Evolutionary conservation across 75 land plant genomes (phyloP).

Genomic region (Picea glauca): DNA sequence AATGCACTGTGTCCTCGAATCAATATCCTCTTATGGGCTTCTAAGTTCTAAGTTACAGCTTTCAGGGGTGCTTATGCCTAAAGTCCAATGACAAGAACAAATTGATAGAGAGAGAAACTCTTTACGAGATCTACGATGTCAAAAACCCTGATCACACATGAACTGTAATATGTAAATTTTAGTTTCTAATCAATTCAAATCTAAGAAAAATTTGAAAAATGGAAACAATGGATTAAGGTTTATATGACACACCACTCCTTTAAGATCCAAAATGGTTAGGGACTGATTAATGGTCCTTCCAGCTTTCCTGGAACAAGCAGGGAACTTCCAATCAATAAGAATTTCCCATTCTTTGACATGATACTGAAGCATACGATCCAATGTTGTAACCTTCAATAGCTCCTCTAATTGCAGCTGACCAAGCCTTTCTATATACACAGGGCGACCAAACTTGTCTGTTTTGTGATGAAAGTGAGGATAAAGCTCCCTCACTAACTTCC

Average conservation of each 20-base stretch:
- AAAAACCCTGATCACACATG: neutral
- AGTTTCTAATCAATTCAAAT: neutral
- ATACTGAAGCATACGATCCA: conserved; percentile 36
- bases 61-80: neutral
- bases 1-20: neutral
- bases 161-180: neutral
- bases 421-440: conserved; percentile 33
- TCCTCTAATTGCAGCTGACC: conserved; percentile 43
- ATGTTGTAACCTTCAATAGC: conserved; percentile 23
- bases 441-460: conserved; percentile 35
- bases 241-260: conserved; percentile 32
- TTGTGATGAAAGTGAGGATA: conserved; percentile 49
- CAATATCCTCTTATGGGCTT: neutral
- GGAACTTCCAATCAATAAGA: conserved; percentile 34
- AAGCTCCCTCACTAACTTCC: conserved; percentile 26
- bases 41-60: neutral
- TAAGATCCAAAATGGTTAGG: conserved; percentile 36
- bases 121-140: neutral
- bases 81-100: no score
- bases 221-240: neutral
- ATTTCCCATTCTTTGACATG: conserved; percentile 41
- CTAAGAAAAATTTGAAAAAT: neutral
- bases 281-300: conserved; percentile 25
- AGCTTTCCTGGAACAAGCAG: conserved; percentile 40
- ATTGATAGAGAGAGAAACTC: neutral